A percentile compares a stretch with the other conserved stretches of the same genome.
These are phyloP conservation scores for Aspergillus panamensis DNA, from an alignment of 495 filamentous ascomycete species.

Conservation along the genomic window DNA sequence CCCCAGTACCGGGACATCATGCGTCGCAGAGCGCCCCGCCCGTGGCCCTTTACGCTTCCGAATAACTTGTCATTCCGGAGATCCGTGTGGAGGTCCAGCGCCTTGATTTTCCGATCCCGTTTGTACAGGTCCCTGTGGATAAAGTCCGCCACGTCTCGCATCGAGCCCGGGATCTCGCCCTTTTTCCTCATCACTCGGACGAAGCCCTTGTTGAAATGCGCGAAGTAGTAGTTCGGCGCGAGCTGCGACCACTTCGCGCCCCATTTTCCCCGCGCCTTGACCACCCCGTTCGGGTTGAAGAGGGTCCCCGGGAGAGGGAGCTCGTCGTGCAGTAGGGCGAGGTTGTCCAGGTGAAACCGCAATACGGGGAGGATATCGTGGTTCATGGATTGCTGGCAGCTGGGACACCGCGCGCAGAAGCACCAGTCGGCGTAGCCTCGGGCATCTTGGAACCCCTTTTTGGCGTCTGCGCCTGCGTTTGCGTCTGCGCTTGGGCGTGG, in stretches of 20 bases:
- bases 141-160: neutral
- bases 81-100: neutral
- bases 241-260: neutral
- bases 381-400: constrained; percentile 48
- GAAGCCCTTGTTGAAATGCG: neutral
- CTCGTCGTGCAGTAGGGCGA: constrained; percentile 36
- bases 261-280: constrained; percentile 3
- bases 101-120: neutral
- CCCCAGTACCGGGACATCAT: constrained; percentile 79
- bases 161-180: neutral
- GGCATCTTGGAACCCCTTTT: constrained; percentile 8
- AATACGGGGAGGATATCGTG: constrained; percentile 47
- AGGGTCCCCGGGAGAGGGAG: constrained; percentile 63
- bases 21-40: constrained; percentile 55
- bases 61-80: neutral
- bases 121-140: neutral
- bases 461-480: too few relatives aligned
- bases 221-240: neutral
- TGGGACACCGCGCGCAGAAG: constrained; percentile 38
- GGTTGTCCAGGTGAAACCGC: constrained; percentile 56
- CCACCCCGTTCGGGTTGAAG: constrained; percentile 38
- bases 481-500: too few relatives aligned
- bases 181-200: neutral
- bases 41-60: neutral
- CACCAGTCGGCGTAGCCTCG: constrained; percentile 62